A percentile compares a stretch with the other conserved stretches of the same genome.
Evolutionary conservation across 805 yeast genomes (phyloP).

Genomic region (Yarrowia deformans): DNA sequence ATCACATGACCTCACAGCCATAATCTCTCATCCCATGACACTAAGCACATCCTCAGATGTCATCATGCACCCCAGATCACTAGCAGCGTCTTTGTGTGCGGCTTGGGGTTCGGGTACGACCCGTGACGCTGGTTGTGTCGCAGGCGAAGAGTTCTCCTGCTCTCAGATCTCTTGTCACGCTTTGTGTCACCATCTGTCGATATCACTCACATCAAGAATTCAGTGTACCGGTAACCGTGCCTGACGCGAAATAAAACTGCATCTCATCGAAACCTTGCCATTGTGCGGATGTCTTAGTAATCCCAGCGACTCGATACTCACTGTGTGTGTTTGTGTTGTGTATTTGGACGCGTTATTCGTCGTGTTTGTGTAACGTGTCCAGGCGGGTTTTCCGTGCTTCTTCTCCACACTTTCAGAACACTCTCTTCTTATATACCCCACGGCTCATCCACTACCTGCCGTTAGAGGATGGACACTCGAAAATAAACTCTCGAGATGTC

Average conservation of each 20-base stretch:
- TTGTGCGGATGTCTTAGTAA: not conserved
- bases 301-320: not conserved
- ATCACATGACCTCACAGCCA: too few relatives aligned
- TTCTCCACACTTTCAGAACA: not conserved
- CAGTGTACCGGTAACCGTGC: slow-evolving; percentile 3
- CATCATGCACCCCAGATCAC: slow-evolving; percentile 8
- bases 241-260: not conserved
- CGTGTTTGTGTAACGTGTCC: not conserved
- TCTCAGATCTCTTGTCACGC: too few relatives aligned
- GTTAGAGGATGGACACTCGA: slow-evolving; percentile 17
- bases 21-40: too few relatives aligned
- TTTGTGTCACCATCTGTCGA: not conserved
- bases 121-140: too few relatives aligned
- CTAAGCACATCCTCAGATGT: not conserved
- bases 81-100: not conserved
- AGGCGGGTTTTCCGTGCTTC: not conserved
- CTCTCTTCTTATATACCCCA: slow-evolving; percentile 22
- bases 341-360: not conserved
- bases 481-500: slow-evolving; percentile 36
- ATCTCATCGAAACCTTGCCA: slow-evolving; percentile 25
- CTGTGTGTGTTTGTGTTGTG: slow-evolving; percentile 4
- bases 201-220: not conserved
- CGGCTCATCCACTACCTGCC: slow-evolving; percentile 35
- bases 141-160: too few relatives aligned
- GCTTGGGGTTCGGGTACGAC: too few relatives aligned